These are phyloP conservation scores for Arthroderma sp. DNA, from an alignment of 2,329 filamentous ascomycete species.

Conservation along the genomic window DNA sequence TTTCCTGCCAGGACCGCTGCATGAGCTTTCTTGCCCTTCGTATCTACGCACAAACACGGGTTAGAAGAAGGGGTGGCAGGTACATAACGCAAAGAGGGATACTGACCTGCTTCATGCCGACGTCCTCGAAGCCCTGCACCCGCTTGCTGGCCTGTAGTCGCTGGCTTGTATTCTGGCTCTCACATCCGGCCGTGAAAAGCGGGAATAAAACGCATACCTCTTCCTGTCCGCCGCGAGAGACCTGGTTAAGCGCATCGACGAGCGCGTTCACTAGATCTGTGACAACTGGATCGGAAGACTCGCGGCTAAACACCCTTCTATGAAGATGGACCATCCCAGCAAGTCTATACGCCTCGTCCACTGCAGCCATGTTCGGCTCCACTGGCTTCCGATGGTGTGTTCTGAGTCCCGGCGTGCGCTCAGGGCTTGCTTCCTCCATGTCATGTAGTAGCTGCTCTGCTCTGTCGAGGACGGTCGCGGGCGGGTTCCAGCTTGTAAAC, in stretches of 20 bases:
- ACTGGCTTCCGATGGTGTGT: constrained; percentile 31
- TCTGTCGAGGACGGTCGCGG: constrained; percentile 40
- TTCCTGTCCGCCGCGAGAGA: constrained; percentile 55
- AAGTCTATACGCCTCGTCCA: constrained; percentile 69
- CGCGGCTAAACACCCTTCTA: constrained; percentile 56
- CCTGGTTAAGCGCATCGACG: constrained; percentile 47
- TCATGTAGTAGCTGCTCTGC: constrained; percentile 51
- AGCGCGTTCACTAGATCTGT: constrained; percentile 53
- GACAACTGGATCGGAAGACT: constrained; percentile 47
- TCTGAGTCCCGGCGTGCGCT: constrained; percentile 25
- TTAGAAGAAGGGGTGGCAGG: not conserved
- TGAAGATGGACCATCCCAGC: constrained; percentile 65
- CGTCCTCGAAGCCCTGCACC: constrained; percentile 55
- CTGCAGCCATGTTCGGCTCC: constrained; percentile 46
- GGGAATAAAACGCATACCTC: constrained; percentile 68
- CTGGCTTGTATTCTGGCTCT: constrained; percentile 47
- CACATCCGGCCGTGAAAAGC: constrained; percentile 72
- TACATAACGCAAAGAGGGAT: constrained; percentile 13
- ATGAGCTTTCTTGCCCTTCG: constrained; percentile 31
- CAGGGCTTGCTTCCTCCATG: constrained; percentile 43
- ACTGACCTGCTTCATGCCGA: constrained; percentile 63
- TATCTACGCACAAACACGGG: constrained; percentile 20
- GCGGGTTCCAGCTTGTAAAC: constrained; percentile 31
- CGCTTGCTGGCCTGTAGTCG: constrained; percentile 52
- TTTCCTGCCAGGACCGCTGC: constrained; percentile 30